A percentile compares a stretch with the other conserved stretches of the same genome.
phyloP scores from a whole-genome alignment of 345 rosid species.

The Durio zibethinus region DNA sequence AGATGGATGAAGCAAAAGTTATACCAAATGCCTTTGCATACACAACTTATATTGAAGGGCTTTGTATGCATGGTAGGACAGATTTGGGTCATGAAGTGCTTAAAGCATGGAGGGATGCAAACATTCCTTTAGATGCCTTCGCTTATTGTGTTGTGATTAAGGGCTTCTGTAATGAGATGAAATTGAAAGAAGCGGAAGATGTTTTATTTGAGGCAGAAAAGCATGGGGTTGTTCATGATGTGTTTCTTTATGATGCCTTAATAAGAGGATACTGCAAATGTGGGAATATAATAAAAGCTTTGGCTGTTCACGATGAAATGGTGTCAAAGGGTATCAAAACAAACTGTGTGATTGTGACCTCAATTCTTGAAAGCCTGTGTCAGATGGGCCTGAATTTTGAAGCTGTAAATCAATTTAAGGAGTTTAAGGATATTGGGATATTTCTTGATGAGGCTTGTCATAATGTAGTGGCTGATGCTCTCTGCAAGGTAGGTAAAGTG shows the following conservation, averaged over 20 bases:
- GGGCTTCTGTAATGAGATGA: constrained; percentile 60
- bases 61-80: constrained; percentile 45
- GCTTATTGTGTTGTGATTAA: constrained; percentile 46
- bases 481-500: constrained; percentile 57
- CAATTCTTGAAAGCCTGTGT: constrained; percentile 57
- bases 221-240: constrained; percentile 44
- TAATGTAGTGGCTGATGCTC: constrained; percentile 46
- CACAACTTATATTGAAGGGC: constrained; percentile 58
- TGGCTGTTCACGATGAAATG: constrained; percentile 44
- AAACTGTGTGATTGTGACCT: constrained; percentile 52
- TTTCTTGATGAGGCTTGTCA: constrained; percentile 59
- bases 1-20: constrained; percentile 45
- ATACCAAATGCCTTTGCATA: constrained; percentile 43
- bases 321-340: constrained; percentile 43
- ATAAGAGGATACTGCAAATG: constrained; percentile 47
- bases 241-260: constrained; percentile 36
- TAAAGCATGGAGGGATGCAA: constrained; percentile 16
- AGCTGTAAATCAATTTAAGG: constrained; percentile 36
- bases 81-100: constrained; percentile 43
- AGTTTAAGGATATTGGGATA: constrained; percentile 35
- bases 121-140: constrained; percentile 33
- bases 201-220: constrained; percentile 44
- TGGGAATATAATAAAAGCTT: constrained; percentile 43
- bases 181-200: constrained; percentile 45
- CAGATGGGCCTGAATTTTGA: constrained; percentile 31